Conservation (phyloP, 148 eudicot species). For the Rhododendron ferrugineum region DNA sequence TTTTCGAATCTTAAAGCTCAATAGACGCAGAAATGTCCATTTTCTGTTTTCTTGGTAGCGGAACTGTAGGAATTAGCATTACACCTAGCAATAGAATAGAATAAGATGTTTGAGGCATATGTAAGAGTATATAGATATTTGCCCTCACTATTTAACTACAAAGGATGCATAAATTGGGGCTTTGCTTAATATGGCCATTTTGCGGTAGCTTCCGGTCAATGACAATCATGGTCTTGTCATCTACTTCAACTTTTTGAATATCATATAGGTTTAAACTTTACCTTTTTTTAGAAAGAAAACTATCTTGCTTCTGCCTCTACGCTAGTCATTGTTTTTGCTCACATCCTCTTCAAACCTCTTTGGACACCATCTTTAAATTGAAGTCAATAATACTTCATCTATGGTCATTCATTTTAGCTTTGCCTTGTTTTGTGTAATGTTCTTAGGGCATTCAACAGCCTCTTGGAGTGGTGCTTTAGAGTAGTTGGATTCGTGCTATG, state of each 20-base stretch:
- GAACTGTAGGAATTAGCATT: background rate
- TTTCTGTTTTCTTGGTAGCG: background rate
- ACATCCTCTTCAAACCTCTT: slow-evolving; percentile 2
- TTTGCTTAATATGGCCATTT: background rate
- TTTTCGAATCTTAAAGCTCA: background rate
- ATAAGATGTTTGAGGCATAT: background rate
- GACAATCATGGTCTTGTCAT: background rate
- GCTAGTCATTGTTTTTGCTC: background rate
- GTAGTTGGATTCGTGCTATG: background rate
- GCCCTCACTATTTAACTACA: background rate
- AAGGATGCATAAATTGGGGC: background rate
- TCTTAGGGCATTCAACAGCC: background rate
- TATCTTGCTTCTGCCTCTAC: background rate
- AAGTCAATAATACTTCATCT: background rate
- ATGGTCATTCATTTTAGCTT: background rate
- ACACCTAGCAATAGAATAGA: background rate
- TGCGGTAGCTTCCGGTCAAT: background rate
- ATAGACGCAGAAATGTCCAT: background rate
- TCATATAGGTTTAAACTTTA: background rate
- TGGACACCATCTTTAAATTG: background rate
- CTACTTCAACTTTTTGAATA: background rate
- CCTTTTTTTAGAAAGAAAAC: background rate
- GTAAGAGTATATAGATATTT: background rate
- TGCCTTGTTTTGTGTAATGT: background rate
- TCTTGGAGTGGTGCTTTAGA: background rate